Evolutionary conservation across 2,329 filamentous ascomycete species (phyloP).

Genomic region (Talaromyces marneffei): DNA sequence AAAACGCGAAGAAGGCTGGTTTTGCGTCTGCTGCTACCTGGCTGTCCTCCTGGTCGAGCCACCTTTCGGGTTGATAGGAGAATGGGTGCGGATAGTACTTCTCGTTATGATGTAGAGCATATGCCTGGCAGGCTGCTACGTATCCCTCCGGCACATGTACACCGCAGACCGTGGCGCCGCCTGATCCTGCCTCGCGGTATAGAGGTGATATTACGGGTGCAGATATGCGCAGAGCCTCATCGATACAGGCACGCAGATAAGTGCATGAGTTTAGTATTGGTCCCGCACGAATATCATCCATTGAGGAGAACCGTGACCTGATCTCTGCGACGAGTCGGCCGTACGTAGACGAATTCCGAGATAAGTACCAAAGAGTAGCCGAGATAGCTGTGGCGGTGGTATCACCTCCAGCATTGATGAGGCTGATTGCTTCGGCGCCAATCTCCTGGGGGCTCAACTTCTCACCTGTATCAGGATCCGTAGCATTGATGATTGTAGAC

Average conservation of each 20-base stretch:
- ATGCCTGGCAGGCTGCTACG: background rate
- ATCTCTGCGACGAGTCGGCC: background rate
- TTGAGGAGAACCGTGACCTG: background rate
- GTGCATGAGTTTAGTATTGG: background rate
- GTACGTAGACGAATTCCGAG: background rate
- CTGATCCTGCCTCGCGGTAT: slow-evolving; percentile 6
- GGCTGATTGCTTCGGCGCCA: background rate
- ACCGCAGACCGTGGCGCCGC: background rate
- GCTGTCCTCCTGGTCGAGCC: background rate
- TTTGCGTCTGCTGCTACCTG: background rate
- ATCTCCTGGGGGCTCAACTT: background rate
- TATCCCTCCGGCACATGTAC: slow-evolving; percentile 4
- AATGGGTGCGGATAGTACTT: slow-evolving; percentile 8
- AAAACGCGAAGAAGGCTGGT: background rate
- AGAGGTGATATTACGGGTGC: background rate
- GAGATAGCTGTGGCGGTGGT: slow-evolving; percentile 4
- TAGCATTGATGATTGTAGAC: slow-evolving; percentile 5
- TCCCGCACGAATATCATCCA: background rate
- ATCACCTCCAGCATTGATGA: slow-evolving; percentile 4
- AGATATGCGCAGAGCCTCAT: slow-evolving; percentile 5
- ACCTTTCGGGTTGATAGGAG: slow-evolving; percentile 5
- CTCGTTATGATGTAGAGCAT: slow-evolving; percentile 8
- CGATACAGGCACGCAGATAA: slow-evolving; percentile 8
- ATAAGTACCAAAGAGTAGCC: slow-evolving; percentile 5
- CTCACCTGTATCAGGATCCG: slow-evolving; percentile 6